Conservation (phyloP, 1,284 basidiomycete species). For the Termitomyces sp. region DNA sequence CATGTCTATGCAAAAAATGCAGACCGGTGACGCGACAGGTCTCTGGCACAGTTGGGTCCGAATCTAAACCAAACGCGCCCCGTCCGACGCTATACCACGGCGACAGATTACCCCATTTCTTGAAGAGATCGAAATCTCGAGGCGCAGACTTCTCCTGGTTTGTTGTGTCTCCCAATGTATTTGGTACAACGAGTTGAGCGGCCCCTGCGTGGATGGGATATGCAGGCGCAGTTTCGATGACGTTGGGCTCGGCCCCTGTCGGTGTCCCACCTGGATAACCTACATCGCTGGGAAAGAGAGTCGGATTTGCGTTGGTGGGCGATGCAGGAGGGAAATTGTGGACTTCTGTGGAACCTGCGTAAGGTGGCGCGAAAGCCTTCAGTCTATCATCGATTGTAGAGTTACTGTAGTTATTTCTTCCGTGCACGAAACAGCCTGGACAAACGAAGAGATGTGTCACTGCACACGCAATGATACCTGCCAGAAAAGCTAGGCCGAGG, state of each 20-base stretch:
- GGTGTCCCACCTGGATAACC: constrained; percentile 81
- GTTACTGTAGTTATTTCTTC: not conserved
- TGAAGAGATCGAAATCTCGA: constrained; percentile 58
- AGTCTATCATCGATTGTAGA: constrained; percentile 6
- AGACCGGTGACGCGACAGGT: constrained; percentile 68
- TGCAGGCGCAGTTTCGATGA: constrained; percentile 73
- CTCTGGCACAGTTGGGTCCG: constrained; percentile 64
- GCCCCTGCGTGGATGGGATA: constrained; percentile 73
- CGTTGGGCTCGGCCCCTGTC: constrained; percentile 76
- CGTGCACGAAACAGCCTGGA: constrained; percentile 12
- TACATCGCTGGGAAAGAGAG: constrained; percentile 69
- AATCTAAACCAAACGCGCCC: constrained; percentile 67
- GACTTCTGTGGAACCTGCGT: constrained; percentile 64
- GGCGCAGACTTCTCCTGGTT: constrained; percentile 25
- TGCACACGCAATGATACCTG: constrained; percentile 14
- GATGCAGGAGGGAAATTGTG: constrained; percentile 67
- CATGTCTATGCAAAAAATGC: constrained; percentile 76
- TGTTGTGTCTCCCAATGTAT: constrained; percentile 20
- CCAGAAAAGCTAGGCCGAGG: constrained; percentile 19
- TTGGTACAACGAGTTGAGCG: constrained; percentile 56
- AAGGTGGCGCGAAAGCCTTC: constrained; percentile 44
- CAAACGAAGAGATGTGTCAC: constrained; percentile 10
- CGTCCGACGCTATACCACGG: constrained; percentile 79
- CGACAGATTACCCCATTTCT: constrained; percentile 78
- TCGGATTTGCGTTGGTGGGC: constrained; percentile 65